These are phyloP conservation scores for Tritrichomonas foetus DNA, from an alignment of 208 protist species.

Conservation along the genomic window DNA sequence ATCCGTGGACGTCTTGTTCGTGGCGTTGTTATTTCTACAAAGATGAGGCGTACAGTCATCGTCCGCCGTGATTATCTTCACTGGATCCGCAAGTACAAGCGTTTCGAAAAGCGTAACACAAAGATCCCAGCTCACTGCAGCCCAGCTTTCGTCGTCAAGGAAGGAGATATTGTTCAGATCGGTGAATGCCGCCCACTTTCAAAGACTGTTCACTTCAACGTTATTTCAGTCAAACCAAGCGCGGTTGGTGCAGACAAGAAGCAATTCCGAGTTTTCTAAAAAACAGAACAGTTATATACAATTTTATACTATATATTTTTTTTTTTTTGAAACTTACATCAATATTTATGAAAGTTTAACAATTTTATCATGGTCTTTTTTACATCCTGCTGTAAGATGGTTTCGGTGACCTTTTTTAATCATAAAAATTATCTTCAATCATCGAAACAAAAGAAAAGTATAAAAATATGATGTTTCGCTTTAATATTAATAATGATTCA, in stretches of 20 bases:
- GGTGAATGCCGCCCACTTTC: constrained; percentile 91
- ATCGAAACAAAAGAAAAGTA: no score
- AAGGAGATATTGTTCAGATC: constrained; percentile 94
- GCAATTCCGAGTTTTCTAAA: constrained; percentile 58
- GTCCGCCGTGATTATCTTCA: constrained; percentile 99
- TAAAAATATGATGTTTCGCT: no score
- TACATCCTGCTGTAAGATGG: no score
- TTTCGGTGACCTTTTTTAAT: no score
- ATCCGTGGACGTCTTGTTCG: constrained; percentile 98
- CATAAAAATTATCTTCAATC: no score
- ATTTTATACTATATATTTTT: no score
- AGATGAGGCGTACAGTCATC: constrained; percentile 96
- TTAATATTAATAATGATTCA: no score
- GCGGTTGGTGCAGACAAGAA: constrained; percentile 51
- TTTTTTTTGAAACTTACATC: no score
- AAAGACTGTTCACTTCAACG: constrained; percentile 99
- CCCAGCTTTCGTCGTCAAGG: constrained; percentile 91
- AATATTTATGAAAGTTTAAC: no score
- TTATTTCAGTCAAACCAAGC: constrained; percentile 74
- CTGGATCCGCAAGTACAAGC: constrained; percentile 99
- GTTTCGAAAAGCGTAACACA: constrained; percentile 99
- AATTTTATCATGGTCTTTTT: no score
- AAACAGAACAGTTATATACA: no score
- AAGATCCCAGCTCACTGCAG: constrained; percentile 96
- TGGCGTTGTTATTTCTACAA: constrained; percentile 90